Percentiles rank a stretch among this genome's conserved stretches.
phyloP scores from a whole-genome alignment of 768 basidiomycete genomes.

The Lepiota venenata region DNA sequence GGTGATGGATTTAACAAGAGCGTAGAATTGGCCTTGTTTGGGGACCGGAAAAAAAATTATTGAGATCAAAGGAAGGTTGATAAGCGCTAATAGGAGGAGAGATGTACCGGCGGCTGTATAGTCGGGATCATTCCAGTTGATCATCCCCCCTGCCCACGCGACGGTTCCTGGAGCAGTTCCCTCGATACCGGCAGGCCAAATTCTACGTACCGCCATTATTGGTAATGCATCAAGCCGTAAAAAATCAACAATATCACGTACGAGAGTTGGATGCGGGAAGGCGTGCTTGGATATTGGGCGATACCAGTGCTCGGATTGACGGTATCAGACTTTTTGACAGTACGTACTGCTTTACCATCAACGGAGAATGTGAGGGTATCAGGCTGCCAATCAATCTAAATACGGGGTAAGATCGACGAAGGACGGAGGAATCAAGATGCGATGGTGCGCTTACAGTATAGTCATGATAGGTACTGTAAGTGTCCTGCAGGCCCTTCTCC shows the following conservation, averaged over 20 bases:
- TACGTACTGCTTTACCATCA: slow-evolving; percentile 71
- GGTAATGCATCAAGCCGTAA: background rate
- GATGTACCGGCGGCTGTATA: slow-evolving; percentile 57
- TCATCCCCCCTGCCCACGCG: slow-evolving; percentile 78
- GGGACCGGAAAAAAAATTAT: background rate
- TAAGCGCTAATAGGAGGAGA: background rate
- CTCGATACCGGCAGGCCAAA: slow-evolving; percentile 83
- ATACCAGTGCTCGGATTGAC: slow-evolving; percentile 50
- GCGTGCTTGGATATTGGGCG: slow-evolving; percentile 69
- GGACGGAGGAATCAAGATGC: background rate
- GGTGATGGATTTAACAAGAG: slow-evolving; percentile 56
- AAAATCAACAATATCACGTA: slow-evolving; percentile 23
- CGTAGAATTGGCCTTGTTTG: slow-evolving; percentile 67
- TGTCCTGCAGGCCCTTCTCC: slow-evolving; percentile 51
- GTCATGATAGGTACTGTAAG: slow-evolving; percentile 69
- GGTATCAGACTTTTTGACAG: slow-evolving; percentile 57
- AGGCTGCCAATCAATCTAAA: slow-evolving; percentile 79
- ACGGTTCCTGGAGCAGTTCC: slow-evolving; percentile 64
- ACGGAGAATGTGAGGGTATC: slow-evolving; percentile 62
- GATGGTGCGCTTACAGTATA: slow-evolving; percentile 52
- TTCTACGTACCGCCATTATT: slow-evolving; percentile 31
- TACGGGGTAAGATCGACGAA: background rate
- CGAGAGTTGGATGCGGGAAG: slow-evolving; percentile 80
- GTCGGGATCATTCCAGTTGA: slow-evolving; percentile 79
- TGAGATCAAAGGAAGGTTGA: background rate